Conservation (phyloP, 129 eudicot species). For the Centaurea solstitialis region DNA sequence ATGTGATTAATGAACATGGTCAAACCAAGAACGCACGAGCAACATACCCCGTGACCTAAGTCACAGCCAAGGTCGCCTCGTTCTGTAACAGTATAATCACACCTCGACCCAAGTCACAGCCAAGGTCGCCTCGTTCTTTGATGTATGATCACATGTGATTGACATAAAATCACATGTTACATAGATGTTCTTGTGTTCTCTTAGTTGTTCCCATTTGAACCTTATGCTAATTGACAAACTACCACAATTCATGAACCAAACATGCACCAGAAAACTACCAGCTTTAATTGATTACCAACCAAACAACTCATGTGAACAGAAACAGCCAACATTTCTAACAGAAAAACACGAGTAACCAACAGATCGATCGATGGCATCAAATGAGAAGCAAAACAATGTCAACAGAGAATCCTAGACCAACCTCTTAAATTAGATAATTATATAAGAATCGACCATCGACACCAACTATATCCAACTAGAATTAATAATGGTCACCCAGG, state of each 20-base stretch:
- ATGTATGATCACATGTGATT: not conserved
- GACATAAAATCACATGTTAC: not conserved
- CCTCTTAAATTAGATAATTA: conserved; percentile 12
- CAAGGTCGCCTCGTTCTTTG: too few relatives aligned
- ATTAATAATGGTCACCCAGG: not conserved
- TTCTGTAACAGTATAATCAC: too few relatives aligned
- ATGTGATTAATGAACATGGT: not conserved
- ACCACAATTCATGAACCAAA: too few relatives aligned
- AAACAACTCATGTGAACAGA: not conserved
- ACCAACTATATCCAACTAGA: conserved; percentile 16
- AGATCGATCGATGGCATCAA: conserved; percentile 7
- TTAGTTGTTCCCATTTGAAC: not conserved
- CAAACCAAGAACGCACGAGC: not conserved
- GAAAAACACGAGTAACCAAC: conserved; percentile 4
- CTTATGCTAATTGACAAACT: not conserved
- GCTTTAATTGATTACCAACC: not conserved
- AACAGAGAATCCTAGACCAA: conserved; percentile 14
- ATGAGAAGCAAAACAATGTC: not conserved
- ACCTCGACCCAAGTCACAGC: too few relatives aligned
- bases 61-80: too few relatives aligned
- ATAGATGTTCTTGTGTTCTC: not conserved
- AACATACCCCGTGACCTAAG: too few relatives aligned
- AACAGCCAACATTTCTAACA: not conserved
- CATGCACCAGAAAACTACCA: not conserved
- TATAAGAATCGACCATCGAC: conserved; percentile 3